Conservation (phyloP, 1,139 yeast genomes). For the Hemisphaericaspora xylanilytica region DNA sequence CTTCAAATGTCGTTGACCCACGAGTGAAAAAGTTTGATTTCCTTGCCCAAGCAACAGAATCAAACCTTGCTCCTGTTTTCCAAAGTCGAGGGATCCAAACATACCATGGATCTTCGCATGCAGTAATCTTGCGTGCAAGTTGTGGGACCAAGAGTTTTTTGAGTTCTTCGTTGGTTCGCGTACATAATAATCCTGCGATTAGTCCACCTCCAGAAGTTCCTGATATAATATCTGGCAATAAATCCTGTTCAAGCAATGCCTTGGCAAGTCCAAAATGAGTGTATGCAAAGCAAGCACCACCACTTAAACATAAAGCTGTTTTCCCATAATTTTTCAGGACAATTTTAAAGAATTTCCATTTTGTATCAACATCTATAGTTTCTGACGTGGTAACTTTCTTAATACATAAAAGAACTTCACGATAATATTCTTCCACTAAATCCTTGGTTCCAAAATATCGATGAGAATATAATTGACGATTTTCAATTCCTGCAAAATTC, state of each 20-base stretch:
- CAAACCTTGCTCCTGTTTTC: slow-evolving; percentile 77
- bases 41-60: slow-evolving; percentile 71
- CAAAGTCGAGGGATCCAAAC: slow-evolving; percentile 66
- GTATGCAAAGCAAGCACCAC: slow-evolving; percentile 80
- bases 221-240: slow-evolving; percentile 65
- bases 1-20: slow-evolving; percentile 72
- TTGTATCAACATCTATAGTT: slow-evolving; percentile 36
- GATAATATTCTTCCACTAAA: slow-evolving; percentile 54
- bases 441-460: slow-evolving; percentile 73
- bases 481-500: slow-evolving; percentile 79
- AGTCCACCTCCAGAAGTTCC: slow-evolving; percentile 86
- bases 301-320: slow-evolving; percentile 70
- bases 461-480: slow-evolving; percentile 68
- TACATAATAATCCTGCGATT: slow-evolving; percentile 72
- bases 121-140: slow-evolving; percentile 63
- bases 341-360: slow-evolving; percentile 55
- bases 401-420: slow-evolving; percentile 50
- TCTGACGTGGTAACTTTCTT: slow-evolving; percentile 42
- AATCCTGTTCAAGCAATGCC: slow-evolving; percentile 64
- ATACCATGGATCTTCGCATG: slow-evolving; percentile 65
- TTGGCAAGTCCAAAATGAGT: slow-evolving; percentile 76
- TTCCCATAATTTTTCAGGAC: slow-evolving; percentile 67
- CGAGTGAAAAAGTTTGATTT: slow-evolving; percentile 67
- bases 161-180: slow-evolving; percentile 68
- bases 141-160: slow-evolving; percentile 56